Conservation (phyloP, 1,139 yeast genomes). For the Yamadazyma atmosphaerica region DNA sequence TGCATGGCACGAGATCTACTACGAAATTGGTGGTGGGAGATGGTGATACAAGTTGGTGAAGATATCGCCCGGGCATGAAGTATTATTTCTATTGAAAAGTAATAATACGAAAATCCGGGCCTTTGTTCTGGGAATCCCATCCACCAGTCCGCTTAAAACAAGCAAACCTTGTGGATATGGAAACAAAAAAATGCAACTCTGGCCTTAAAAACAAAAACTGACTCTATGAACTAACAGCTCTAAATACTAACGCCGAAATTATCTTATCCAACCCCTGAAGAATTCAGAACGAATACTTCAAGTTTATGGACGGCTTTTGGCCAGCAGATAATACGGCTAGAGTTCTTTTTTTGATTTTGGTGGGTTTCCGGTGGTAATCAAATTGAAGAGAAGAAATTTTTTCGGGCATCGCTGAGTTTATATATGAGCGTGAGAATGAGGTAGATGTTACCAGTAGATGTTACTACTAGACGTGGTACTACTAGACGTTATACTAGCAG, state of each 20-base stretch:
- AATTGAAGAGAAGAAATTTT: conserved; percentile 23
- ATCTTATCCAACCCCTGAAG: conserved; percentile 12
- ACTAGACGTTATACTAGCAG: no score
- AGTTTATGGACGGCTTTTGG: conserved; percentile 10
- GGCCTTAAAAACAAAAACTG: conserved; percentile 28
- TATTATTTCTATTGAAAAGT: conserved; percentile 42
- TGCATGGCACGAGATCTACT: no score
- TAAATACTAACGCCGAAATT: conserved; percentile 13
- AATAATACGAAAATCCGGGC: conserved; percentile 53
- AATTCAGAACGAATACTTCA: conserved; percentile 23
- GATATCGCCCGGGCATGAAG: conserved; percentile 58
- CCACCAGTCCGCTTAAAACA: conserved; percentile 23
- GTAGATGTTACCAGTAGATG: no score
- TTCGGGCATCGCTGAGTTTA: no score
- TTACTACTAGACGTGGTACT: no score
- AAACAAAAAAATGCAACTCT: conserved; percentile 19
- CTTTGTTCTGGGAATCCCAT: conserved; percentile 41
- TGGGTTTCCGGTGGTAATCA: conserved; percentile 46
- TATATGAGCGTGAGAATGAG: no score
- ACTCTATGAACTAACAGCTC: conserved; percentile 14
- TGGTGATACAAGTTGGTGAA: conserved; percentile 1
- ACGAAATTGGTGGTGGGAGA: no score
- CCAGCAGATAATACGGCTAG: conserved; percentile 21
- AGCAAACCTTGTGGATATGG: conserved; percentile 17
- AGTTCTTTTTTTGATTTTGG: conserved; percentile 30